Percentiles rank a stretch among this genome's conserved stretches.
These are phyloP conservation scores for Erodium chrysanthum DNA, from an alignment of 441 rosid genomes.

Conservation along the genomic window DNA sequence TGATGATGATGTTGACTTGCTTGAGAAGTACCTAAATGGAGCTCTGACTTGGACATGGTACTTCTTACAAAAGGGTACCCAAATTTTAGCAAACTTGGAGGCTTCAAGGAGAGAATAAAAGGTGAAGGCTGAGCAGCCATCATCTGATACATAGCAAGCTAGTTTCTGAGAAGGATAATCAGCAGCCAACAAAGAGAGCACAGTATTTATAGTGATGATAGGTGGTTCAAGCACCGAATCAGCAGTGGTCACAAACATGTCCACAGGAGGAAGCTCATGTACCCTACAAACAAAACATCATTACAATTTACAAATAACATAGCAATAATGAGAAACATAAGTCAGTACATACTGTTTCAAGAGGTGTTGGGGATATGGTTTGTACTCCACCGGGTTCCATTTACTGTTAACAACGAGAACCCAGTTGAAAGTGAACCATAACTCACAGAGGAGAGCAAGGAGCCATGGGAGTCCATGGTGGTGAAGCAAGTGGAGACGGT, in stretches of 20 bases:
- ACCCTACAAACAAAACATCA: constrained; percentile 15
- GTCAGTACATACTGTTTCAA: constrained; percentile 25
- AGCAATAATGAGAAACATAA: neutral
- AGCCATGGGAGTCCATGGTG: constrained; percentile 41
- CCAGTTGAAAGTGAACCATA: constrained; percentile 50
- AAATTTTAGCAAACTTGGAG: constrained; percentile 49
- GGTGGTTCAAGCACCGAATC: constrained; percentile 46
- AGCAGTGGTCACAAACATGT: constrained; percentile 53
- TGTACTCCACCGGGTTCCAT: constrained; percentile 49
- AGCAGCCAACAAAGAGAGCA: constrained; percentile 56
- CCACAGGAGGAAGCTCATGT: constrained; percentile 37
- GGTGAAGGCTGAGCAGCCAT: constrained; percentile 51
- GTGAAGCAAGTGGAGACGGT: constrained; percentile 34
- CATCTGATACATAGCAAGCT: constrained; percentile 78
- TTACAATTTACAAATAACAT: neutral
- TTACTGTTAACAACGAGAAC: constrained; percentile 28
- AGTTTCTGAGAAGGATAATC: constrained; percentile 64
- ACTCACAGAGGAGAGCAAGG: constrained; percentile 53
- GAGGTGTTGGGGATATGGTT: constrained; percentile 40
- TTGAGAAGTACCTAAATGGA: constrained; percentile 54
- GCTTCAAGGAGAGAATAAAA: constrained; percentile 51
- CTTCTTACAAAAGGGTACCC: constrained; percentile 77
- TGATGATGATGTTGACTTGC: neutral
- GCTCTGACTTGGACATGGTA: constrained; percentile 45
- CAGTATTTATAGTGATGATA: constrained; percentile 46